Evolutionary conservation across 345 rosid species (phyloP).

Genomic region (Barbarea vulgaris): DNA sequence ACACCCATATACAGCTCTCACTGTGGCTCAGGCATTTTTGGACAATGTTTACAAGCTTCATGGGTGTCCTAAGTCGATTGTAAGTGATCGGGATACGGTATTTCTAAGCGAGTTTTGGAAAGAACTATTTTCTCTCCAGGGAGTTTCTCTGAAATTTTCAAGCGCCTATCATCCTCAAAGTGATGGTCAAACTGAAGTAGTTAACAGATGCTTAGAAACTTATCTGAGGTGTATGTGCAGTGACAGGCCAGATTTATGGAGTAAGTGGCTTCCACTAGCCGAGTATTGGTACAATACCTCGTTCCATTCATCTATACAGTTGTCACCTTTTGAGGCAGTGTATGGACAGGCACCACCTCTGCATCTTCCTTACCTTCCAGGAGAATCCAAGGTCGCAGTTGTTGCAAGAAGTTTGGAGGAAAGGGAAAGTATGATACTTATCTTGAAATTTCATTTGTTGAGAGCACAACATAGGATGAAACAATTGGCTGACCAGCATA

Average conservation of each 20-base stretch:
- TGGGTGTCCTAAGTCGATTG: neutral
- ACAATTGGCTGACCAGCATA: neutral
- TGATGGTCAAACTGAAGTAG: neutral
- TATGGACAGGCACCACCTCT: neutral
- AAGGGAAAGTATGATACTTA: neutral
- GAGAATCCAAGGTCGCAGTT: neutral
- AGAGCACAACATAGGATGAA: neutral
- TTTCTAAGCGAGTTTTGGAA: neutral
- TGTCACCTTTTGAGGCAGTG: neutral
- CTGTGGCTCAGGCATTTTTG: neutral
- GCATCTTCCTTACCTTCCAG: neutral
- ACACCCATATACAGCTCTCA: neutral
- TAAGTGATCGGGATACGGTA: neutral
- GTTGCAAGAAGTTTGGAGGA: neutral
- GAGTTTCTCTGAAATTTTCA: rapidly evolving
- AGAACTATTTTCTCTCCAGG: neutral
- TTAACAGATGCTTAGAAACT: neutral
- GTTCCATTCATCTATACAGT: rapidly evolving
- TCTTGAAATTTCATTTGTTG: neutral
- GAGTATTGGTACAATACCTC: neutral
- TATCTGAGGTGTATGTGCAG: neutral
- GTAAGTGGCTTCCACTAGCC: neutral
- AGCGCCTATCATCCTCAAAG: neutral
- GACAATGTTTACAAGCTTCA: neutral
- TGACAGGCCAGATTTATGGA: neutral